These are phyloP conservation scores for Przewalskia tangutica DNA, from an alignment of 257 asterid species.

Conservation along the genomic window DNA sequence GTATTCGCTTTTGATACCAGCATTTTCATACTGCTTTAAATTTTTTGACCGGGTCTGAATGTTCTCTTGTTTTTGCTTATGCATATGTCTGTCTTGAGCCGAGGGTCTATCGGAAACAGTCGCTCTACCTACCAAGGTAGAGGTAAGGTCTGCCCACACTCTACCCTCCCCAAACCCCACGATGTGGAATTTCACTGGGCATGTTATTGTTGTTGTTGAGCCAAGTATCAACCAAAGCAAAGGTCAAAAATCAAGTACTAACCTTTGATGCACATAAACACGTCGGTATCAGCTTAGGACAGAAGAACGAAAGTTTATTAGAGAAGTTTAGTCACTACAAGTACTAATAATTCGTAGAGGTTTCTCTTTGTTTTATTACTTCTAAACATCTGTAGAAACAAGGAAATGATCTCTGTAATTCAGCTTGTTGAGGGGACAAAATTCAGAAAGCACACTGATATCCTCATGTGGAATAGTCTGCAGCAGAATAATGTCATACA, in stretches of 20 bases:
- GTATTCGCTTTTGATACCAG: too few relatives aligned
- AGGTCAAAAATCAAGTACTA: neutral
- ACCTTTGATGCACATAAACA: neutral
- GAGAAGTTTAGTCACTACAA: neutral
- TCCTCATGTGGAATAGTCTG: neutral
- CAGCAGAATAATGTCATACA: neutral
- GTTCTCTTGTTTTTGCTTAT: too few relatives aligned
- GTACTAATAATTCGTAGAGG: neutral
- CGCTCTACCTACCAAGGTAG: too few relatives aligned
- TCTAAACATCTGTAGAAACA: neutral
- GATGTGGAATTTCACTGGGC: too few relatives aligned
- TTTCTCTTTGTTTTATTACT: neutral
- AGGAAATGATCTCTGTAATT: neutral
- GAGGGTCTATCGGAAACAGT: too few relatives aligned
- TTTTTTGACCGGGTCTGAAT: too few relatives aligned
- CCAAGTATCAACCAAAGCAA: neutral
- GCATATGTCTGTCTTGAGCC: too few relatives aligned
- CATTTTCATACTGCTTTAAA: too few relatives aligned
- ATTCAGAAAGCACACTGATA: neutral
- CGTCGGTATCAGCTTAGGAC: neutral
- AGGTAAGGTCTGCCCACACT: too few relatives aligned
- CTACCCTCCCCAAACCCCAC: too few relatives aligned
- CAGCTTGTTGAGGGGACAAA: neutral
- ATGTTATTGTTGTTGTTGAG: neutral
- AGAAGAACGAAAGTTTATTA: neutral